phyloP scores from a whole-genome alignment of 1,284 basidiomycete species.

The Anthracocystis setariae region DNA sequence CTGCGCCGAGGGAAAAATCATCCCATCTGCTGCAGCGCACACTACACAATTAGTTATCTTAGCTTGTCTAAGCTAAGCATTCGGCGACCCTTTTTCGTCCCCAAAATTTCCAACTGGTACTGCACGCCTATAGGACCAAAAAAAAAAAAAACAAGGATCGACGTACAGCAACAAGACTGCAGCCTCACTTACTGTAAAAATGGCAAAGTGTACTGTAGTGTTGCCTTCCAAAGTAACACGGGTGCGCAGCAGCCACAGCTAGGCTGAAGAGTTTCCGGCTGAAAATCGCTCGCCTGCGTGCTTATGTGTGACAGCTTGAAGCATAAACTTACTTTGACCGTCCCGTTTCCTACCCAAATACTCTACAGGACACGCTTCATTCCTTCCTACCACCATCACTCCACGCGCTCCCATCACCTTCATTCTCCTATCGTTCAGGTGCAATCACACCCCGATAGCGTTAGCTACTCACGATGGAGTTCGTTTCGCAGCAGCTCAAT shows the following conservation, averaged over 20 bases:
- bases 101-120: conserved; percentile 1
- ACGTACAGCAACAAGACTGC: background rate
- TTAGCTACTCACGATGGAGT: conserved; percentile 38
- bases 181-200: background rate
- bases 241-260: background rate
- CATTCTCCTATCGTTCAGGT: background rate
- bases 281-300: conserved; percentile 9
- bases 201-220: conserved; percentile 4
- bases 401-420: conserved; percentile 6
- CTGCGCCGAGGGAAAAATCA: background rate
- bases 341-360: background rate
- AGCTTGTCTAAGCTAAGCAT: conserved; percentile 15
- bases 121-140: too few relatives aligned
- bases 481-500: conserved; percentile 47
- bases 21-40: background rate
- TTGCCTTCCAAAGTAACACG: conserved; percentile 28
- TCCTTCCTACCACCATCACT: conserved; percentile 9
- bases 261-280: background rate
- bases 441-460: conserved; percentile 7
- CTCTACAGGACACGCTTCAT: too few relatives aligned
- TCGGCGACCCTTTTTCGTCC: conserved; percentile 10
- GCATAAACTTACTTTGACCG: background rate
- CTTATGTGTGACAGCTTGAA: conserved; percentile 6
- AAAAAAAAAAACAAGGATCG: conserved; percentile 1
- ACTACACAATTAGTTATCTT: too few relatives aligned